phyloP scores from a whole-genome alignment of 2,329 filamentous ascomycete genomes.

The Arthroderma uncinatum region DNA sequence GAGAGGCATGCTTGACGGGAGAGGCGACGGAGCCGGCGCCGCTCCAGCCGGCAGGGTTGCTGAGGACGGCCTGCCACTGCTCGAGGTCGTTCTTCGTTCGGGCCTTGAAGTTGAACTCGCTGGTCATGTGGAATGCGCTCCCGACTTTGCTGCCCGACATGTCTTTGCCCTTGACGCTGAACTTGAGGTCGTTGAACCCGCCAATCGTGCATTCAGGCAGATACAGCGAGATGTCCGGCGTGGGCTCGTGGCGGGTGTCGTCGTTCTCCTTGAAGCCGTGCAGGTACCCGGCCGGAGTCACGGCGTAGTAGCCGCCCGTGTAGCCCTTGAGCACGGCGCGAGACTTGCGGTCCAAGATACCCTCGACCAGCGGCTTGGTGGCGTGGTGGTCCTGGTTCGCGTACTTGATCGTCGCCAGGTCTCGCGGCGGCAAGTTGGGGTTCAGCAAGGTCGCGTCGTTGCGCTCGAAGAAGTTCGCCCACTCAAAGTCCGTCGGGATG shows the following conservation, averaged over 20 bases:
- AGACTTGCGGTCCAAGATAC: slow-evolving; percentile 79
- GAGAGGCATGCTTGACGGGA: slow-evolving; percentile 1
- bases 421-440: slow-evolving; percentile 60
- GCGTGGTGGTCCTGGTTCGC: slow-evolving; percentile 76
- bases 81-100: slow-evolving; percentile 67
- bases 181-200: slow-evolving; percentile 62
- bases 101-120: slow-evolving; percentile 80
- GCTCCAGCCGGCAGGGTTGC: not conserved
- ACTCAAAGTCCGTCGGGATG: slow-evolving; percentile 79
- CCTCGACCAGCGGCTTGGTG: slow-evolving; percentile 76
- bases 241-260: slow-evolving; percentile 43
- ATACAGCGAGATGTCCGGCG: slow-evolving; percentile 80
- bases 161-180: slow-evolving; percentile 93
- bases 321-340: slow-evolving; percentile 73
- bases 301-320: slow-evolving; percentile 74
- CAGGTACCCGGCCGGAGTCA: slow-evolving; percentile 76
- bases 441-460: slow-evolving; percentile 64
- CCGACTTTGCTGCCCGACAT: slow-evolving; percentile 63
- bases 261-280: slow-evolving; percentile 97
- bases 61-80: slow-evolving; percentile 49
- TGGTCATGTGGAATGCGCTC: slow-evolving; percentile 65
- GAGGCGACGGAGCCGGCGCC: not conserved
- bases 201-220: slow-evolving; percentile 82
- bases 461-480: slow-evolving; percentile 69
- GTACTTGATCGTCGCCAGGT: slow-evolving; percentile 64